Evolutionary conservation across 306 rosid genomes (phyloP).

Genomic region (Mimosa pudica): DNA sequence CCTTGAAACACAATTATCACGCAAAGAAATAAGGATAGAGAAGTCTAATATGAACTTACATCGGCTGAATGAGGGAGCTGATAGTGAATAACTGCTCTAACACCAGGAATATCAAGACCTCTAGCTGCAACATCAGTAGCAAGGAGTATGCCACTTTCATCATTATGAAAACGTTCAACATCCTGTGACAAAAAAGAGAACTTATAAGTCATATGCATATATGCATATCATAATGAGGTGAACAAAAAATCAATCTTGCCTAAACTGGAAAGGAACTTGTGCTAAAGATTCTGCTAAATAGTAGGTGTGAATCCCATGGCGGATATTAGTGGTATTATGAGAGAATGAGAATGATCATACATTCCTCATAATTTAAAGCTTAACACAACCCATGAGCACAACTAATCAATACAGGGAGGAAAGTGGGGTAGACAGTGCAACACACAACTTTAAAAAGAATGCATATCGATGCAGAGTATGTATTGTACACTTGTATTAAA

Average conservation of each 20-base stretch:
- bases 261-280: background rate
- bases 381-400: background rate
- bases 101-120: slow-evolving; percentile 91
- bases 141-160: slow-evolving; percentile 76
- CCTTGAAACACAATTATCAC: background rate
- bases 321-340: background rate
- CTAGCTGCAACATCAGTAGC: slow-evolving; percentile 97
- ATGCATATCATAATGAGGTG: background rate
- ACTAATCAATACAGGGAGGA: background rate
- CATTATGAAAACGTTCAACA: slow-evolving; percentile 78
- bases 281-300: background rate
- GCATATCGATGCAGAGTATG: background rate
- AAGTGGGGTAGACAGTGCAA: background rate
- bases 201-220: background rate
- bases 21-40: slow-evolving; percentile 21
- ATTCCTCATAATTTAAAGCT: slow-evolving; percentile 8
- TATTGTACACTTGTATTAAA: background rate
- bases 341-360: background rate
- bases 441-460: background rate
- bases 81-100: slow-evolving; percentile 93
- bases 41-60: slow-evolving; percentile 45
- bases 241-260: background rate
- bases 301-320: background rate
- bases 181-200: slow-evolving; percentile 54
- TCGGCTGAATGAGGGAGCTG: slow-evolving; percentile 99